A percentile compares a stretch with the other conserved stretches of the same genome.
phyloP scores from a whole-genome alignment of 1,284 basidiomycete species.

The Neonothopanus nambi region DNA sequence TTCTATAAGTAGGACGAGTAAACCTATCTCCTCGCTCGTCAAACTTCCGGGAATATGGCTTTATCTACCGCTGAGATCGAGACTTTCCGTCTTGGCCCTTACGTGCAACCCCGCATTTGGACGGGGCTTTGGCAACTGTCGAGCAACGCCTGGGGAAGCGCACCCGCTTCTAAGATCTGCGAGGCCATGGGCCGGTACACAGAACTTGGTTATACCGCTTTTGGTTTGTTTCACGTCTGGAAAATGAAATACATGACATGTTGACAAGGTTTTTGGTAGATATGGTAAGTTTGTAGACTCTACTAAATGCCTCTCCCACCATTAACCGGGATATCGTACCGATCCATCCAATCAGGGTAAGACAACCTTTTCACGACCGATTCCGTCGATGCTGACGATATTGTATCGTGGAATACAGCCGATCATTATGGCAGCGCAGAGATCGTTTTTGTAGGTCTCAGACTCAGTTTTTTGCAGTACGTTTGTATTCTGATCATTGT shows the following conservation, averaged over 20 bases:
- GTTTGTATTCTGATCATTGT: conserved; percentile 10
- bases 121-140: conserved; percentile 83
- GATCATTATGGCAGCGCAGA: conserved; percentile 84
- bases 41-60: background rate
- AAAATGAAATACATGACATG: conserved; percentile 5
- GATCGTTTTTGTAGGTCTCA: conserved; percentile 64
- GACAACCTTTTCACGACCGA: conserved; percentile 1
- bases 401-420: conserved; percentile 41
- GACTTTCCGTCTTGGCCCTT: conserved; percentile 61
- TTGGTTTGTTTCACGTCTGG: conserved; percentile 49
- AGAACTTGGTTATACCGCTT: conserved; percentile 68
- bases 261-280: conserved; percentile 34
- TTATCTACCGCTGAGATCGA: conserved; percentile 32
- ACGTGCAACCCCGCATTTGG: conserved; percentile 66
- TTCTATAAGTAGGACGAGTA: too few species aligned
- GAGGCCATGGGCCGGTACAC: conserved; percentile 66
- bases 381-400: conserved; percentile 6
- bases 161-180: conserved; percentile 63
- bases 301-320: background rate
- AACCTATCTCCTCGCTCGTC: background rate
- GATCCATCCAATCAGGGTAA: conserved; percentile 4
- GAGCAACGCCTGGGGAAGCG: conserved; percentile 79
- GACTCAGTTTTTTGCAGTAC: conserved; percentile 1
- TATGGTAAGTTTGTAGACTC: conserved; percentile 45
- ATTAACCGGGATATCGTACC: background rate